phyloP scores from a whole-genome alignment of 768 basidiomycete genomes.

The Boletus huronensis region DNA sequence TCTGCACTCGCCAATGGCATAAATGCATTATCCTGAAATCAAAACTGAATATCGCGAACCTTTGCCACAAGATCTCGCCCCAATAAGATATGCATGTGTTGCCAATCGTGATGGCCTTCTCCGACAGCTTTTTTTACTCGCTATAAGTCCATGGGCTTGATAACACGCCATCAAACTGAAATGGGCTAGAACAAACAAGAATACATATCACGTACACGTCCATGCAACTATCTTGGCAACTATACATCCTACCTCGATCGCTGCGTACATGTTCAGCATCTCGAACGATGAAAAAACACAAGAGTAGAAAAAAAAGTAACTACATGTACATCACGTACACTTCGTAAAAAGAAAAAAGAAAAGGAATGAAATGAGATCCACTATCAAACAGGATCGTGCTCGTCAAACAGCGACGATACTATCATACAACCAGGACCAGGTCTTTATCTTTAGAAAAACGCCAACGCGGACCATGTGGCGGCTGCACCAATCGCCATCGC shows the following conservation, averaged over 20 bases:
- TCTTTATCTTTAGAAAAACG: conserved; percentile 46
- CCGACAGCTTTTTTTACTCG: no score
- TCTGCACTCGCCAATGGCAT: no score
- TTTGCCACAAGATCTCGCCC: no score
- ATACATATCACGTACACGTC: conserved; percentile 12
- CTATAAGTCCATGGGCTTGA: no score
- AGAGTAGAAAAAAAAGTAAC: background rate
- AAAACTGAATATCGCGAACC: no score
- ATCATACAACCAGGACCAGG: background rate
- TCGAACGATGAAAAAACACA: background rate
- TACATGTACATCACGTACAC: conserved; percentile 5
- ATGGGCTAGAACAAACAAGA: background rate
- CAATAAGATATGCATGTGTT: no score
- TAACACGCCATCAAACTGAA: no score
- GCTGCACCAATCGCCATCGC: conserved; percentile 66
- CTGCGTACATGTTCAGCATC: conserved; percentile 2
- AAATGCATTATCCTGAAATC: no score
- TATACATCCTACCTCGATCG: conserved; percentile 4
- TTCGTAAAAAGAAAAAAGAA: background rate
- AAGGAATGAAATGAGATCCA: background rate
- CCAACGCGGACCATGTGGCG: conserved; percentile 70
- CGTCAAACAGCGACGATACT: background rate
- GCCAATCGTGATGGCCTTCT: no score
- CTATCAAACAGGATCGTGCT: background rate
- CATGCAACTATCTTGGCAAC: background rate